Conservation (phyloP, 495 filamentous ascomycete species). For the Xylaria scruposa region DNA sequence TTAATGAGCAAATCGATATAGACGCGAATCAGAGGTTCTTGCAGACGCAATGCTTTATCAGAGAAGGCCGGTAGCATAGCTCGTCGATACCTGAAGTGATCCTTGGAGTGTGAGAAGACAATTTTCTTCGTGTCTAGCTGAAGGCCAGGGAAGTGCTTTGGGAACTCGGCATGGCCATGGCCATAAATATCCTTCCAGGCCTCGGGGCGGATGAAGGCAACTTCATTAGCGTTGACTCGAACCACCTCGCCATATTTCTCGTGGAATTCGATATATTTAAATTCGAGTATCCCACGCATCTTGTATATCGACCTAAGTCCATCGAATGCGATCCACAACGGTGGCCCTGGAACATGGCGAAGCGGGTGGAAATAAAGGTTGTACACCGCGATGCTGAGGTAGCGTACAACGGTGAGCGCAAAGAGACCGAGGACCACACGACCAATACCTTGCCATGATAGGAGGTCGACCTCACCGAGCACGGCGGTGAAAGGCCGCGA, state of each 20-base stretch:
- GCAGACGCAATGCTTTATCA: slow-evolving; percentile 53
- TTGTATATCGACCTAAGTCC: slow-evolving; percentile 42
- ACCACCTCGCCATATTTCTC: slow-evolving; percentile 60
- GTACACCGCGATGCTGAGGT: slow-evolving; percentile 37
- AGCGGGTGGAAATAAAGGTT: slow-evolving; percentile 58
- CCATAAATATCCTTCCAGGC: slow-evolving; percentile 69
- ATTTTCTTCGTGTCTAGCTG: slow-evolving; percentile 38
- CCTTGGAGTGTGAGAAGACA: slow-evolving; percentile 31
- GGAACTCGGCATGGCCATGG: slow-evolving; percentile 41
- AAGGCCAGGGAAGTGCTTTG: slow-evolving; percentile 37
- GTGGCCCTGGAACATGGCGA: slow-evolving; percentile 55
- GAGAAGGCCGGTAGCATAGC: slow-evolving; percentile 60
- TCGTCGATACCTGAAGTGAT: slow-evolving; percentile 52
- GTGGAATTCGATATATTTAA: slow-evolving; percentile 46
- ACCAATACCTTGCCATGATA: slow-evolving; percentile 21
- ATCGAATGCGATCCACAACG: slow-evolving; percentile 47
- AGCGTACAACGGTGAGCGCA: background rate
- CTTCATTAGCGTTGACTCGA: slow-evolving; percentile 60
- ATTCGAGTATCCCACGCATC: slow-evolving; percentile 32
- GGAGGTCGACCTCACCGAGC: slow-evolving; percentile 14
- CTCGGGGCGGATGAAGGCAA: slow-evolving; percentile 60
- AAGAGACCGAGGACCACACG: background rate
- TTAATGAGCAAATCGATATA: slow-evolving; percentile 57
- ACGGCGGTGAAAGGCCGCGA: slow-evolving; percentile 14
- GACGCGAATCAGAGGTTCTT: slow-evolving; percentile 52